These are phyloP conservation scores for Ceratobasidium sp. DNA, from an alignment of 1,284 basidiomycete species.

Conservation along the genomic window DNA sequence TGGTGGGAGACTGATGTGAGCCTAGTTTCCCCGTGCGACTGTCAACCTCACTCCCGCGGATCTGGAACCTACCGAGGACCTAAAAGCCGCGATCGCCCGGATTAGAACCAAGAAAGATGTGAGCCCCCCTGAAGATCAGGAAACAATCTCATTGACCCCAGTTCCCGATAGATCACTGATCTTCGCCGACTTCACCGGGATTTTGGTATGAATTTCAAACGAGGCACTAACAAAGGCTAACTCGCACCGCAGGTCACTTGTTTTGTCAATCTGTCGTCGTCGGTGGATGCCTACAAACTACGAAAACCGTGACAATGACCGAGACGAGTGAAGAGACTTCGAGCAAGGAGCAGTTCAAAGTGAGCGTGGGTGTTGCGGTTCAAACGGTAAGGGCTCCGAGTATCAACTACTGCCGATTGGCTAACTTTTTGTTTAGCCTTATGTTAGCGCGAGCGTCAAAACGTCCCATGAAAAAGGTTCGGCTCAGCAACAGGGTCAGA, in stretches of 20 bases:
- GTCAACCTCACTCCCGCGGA: slow-evolving; percentile 4
- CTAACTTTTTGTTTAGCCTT: not conserved
- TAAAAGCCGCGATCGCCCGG: slow-evolving; percentile 6
- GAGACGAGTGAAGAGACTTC: not conserved
- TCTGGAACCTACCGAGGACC: slow-evolving; percentile 9
- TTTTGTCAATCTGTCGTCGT: slow-evolving; percentile 12
- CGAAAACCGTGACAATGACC: not conserved
- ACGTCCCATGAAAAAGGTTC: slow-evolving; percentile 1
- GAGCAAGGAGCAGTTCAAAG: slow-evolving; percentile 4
- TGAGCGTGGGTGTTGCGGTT: slow-evolving; percentile 4
- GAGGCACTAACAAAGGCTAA: not conserved
- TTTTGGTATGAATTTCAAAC: not conserved
- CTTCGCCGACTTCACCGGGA: slow-evolving; percentile 11
- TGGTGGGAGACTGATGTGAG: not conserved
- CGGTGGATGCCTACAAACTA: slow-evolving; percentile 18
- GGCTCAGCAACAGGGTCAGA: not conserved
- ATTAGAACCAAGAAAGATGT: slow-evolving; percentile 6
- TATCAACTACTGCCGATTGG: too few species aligned
- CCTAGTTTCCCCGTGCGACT: slow-evolving; percentile 15
- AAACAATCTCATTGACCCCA: not conserved
- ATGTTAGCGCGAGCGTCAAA: slow-evolving; percentile 1
- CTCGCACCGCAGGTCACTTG: slow-evolving; percentile 1
- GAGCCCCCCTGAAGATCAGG: not conserved
- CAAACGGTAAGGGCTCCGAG: slow-evolving; percentile 5
- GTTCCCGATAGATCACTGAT: slow-evolving; percentile 10